Percentiles rank a stretch among this genome's conserved stretches.
Conservation (phyloP, 768 basidiomycete genomes). For the Hypholoma fasciculare region DNA sequence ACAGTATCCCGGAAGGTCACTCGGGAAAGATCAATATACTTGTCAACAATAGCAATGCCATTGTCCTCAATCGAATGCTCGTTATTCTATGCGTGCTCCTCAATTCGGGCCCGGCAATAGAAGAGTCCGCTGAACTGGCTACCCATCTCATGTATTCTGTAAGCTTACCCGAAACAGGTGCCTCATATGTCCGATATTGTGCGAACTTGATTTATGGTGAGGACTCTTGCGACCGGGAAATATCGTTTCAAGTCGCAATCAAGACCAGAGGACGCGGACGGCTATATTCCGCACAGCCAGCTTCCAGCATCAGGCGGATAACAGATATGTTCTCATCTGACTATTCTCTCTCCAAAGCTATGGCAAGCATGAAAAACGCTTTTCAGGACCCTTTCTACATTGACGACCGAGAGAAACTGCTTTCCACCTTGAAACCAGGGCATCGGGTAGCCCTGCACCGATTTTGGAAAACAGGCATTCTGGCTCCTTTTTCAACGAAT, state of each 20-base stretch:
- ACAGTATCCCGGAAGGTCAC: slow-evolving; percentile 35
- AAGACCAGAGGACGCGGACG: slow-evolving; percentile 34
- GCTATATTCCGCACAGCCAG: slow-evolving; percentile 36
- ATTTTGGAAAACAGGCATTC: slow-evolving; percentile 39
- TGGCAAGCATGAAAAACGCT: slow-evolving; percentile 27
- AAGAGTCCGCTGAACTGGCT: slow-evolving; percentile 42
- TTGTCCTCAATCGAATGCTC: slow-evolving; percentile 39
- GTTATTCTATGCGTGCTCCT: slow-evolving; percentile 38
- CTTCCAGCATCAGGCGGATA: slow-evolving; percentile 35
- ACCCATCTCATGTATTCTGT: slow-evolving; percentile 44
- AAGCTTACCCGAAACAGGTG: slow-evolving; percentile 31
- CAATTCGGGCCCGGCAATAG: slow-evolving; percentile 36
- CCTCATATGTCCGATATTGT: slow-evolving; percentile 35
- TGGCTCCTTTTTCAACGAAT: slow-evolving; percentile 37
- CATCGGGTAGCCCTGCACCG: slow-evolving; percentile 36
- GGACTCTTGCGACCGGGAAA: slow-evolving; percentile 28
- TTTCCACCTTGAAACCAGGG: slow-evolving; percentile 38
- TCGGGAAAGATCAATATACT: slow-evolving; percentile 37
- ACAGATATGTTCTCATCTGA: slow-evolving; percentile 37
- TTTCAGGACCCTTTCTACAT: slow-evolving; percentile 33
- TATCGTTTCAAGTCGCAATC: slow-evolving; percentile 36
- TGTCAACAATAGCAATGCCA: slow-evolving; percentile 36
- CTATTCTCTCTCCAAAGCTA: slow-evolving; percentile 28
- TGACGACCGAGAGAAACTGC: slow-evolving; percentile 42
- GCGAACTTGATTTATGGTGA: slow-evolving; percentile 35